phyloP scores from a whole-genome alignment of 768 basidiomycete species.

The Amanita inopinata region DNA sequence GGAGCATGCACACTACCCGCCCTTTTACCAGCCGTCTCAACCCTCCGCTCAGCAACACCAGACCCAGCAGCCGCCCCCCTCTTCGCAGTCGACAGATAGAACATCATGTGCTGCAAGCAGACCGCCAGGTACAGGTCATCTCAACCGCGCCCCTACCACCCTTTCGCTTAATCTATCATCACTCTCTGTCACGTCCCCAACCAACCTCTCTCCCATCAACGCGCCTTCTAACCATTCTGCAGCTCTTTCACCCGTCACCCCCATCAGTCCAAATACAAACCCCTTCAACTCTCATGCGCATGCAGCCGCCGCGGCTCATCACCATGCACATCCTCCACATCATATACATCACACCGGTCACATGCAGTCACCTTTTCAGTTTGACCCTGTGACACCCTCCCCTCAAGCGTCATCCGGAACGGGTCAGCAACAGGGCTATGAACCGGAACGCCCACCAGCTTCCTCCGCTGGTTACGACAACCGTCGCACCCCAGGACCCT shows the following conservation, averaged over 20 bases:
- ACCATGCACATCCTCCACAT: slow-evolving; percentile 15
- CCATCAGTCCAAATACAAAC: slow-evolving; percentile 43
- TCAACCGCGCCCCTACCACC: slow-evolving; percentile 23
- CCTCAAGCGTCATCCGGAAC: slow-evolving; percentile 17
- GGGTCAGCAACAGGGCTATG: slow-evolving; percentile 11
- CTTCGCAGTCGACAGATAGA: background rate
- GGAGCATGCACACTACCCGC: slow-evolving; percentile 20
- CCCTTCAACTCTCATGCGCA: slow-evolving; percentile 21
- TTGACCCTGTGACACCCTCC: slow-evolving; percentile 28
- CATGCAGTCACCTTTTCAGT: slow-evolving; percentile 41
- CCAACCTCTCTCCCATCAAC: slow-evolving; percentile 54
- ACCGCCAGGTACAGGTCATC: slow-evolving; percentile 12
- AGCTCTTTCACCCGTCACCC: slow-evolving; percentile 44
- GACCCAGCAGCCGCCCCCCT: slow-evolving; percentile 16
- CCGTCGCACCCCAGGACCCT: slow-evolving; percentile 20
- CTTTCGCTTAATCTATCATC: slow-evolving; percentile 63
- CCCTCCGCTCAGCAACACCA: no score
- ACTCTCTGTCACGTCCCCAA: slow-evolving; percentile 57
- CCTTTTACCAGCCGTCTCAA: slow-evolving; percentile 20
- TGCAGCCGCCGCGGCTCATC: slow-evolving; percentile 15
- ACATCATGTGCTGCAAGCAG: background rate
- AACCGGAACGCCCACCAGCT: slow-evolving; percentile 15
- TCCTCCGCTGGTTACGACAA: slow-evolving; percentile 20
- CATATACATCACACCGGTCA: slow-evolving; percentile 30
- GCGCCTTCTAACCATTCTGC: slow-evolving; percentile 30